Percentiles rank a stretch among this genome's conserved stretches.
Conservation (phyloP, 2,329 filamentous ascomycete genomes). For the Hirsutella rhossiliensis region DNA sequence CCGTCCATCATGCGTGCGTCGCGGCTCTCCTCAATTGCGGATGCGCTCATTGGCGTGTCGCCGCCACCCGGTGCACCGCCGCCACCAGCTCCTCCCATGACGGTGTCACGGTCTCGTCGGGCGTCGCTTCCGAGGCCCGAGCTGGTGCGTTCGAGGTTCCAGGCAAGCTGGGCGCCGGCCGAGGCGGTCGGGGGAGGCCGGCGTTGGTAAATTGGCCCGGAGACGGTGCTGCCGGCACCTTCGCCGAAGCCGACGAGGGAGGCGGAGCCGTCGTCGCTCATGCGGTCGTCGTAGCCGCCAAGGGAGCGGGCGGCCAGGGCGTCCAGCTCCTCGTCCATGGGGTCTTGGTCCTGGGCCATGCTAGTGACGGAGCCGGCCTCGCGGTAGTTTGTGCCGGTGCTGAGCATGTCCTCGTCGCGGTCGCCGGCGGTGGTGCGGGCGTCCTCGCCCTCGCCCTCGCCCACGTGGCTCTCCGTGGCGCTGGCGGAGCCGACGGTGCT, state of each 20-base stretch:
- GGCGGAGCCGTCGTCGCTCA: slow-evolving; percentile 75
- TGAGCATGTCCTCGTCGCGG: slow-evolving; percentile 55
- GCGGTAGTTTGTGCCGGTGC: slow-evolving; percentile 50
- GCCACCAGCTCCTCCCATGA: slow-evolving; percentile 9
- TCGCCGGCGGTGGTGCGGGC: slow-evolving; percentile 40
- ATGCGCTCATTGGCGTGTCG: slow-evolving; percentile 32
- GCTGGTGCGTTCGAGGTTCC: slow-evolving; percentile 36
- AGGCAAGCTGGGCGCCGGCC: slow-evolving; percentile 15
- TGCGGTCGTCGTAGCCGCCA: slow-evolving; percentile 51
- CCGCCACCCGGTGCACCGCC: slow-evolving; percentile 2
- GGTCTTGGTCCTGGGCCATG: slow-evolving; percentile 26
- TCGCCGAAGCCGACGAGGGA: slow-evolving; percentile 89
- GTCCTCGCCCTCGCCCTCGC: slow-evolving; percentile 35
- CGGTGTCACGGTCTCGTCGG: slow-evolving; percentile 19
- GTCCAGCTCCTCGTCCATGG: slow-evolving; percentile 43
- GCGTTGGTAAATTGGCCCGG: slow-evolving; percentile 59
- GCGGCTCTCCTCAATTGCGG: slow-evolving; percentile 36
- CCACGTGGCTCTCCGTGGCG: slow-evolving; percentile 63
- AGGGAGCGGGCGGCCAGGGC: slow-evolving; percentile 32
- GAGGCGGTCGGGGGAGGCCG: slow-evolving; percentile 28
- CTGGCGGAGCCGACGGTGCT: slow-evolving; percentile 87
- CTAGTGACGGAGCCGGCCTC: slow-evolving; percentile 50
- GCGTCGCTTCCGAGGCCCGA: slow-evolving; percentile 26
- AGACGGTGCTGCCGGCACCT: slow-evolving; percentile 75
- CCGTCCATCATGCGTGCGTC: slow-evolving; percentile 58